phyloP scores from a whole-genome alignment of 352 stramenopile species.

The Phytophthora hybrid region DNA sequence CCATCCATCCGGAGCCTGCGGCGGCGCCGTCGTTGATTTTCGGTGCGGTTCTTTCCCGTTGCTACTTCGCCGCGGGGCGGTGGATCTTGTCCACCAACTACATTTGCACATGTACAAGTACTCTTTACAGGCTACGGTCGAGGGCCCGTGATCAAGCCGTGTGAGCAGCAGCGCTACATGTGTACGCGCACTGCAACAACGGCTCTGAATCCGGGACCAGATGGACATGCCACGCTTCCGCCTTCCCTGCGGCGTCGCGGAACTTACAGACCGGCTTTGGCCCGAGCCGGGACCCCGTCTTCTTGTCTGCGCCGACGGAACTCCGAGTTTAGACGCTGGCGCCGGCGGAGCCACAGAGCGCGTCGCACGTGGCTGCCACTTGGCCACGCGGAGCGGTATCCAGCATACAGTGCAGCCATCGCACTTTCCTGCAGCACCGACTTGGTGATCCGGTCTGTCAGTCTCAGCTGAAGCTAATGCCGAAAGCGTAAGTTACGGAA shows the following conservation, averaged over 20 bases:
- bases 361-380: slow-evolving; percentile 25
- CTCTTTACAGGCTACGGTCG: too few species aligned
- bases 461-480: not conserved
- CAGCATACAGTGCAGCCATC: slow-evolving; percentile 3
- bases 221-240: slow-evolving; percentile 10
- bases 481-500: too few species aligned
- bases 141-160: too few species aligned
- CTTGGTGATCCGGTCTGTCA: not conserved
- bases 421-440: slow-evolving; percentile 23
- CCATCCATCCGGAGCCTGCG: slow-evolving; percentile 15
- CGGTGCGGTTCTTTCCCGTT: slow-evolving; percentile 36
- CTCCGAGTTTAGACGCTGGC: not conserved
- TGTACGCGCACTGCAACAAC: not conserved
- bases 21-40: slow-evolving; percentile 26
- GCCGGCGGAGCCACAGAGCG: slow-evolving; percentile 25
- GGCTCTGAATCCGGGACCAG: not conserved
- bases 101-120: too few species aligned
- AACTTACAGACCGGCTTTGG: slow-evolving; percentile 9
- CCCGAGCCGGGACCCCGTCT: slow-evolving; percentile 3
- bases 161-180: not conserved
- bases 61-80: slow-evolving; percentile 11
- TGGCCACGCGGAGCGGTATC: slow-evolving; percentile 13
- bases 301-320: slow-evolving; percentile 9
- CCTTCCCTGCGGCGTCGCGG: not conserved
- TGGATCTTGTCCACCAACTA: slow-evolving; percentile 31